Evolutionary conservation across 2,329 filamentous ascomycete genomes (phyloP), one percentile per base, ranked within the genome.

Genomic region (Neurospora sp.): DNA sequence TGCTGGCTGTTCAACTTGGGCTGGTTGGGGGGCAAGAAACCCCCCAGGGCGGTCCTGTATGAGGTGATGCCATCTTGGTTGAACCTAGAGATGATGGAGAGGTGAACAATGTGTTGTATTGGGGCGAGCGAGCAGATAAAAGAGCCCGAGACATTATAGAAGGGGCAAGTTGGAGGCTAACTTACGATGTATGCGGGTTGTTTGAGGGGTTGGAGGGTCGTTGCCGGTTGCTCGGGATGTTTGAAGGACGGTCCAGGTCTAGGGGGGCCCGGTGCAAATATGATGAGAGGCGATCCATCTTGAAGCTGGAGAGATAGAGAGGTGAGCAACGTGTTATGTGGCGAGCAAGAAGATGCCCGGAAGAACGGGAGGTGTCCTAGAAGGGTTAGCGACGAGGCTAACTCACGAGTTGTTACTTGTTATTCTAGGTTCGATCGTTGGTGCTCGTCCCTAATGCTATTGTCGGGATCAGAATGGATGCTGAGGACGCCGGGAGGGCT

Each of bases 131-230:
- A 17, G 39, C 6, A 40, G 5, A 40, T 40, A 1, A 6, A 4
- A 17, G 39, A 15, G 0, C 6, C 0, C 2, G 15, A 40, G 39
- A 40, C 0, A 40, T 40, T 6, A 6, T 1, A 17, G 1, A 17
- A 40, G 2, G 15, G 39, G 39, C 3, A 17, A 3, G 6, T 3
- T 17, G 39, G 0, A 40, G 39, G 39, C 3, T 40, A 40, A 17
- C 39, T 40, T 3, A 40, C 39, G 2, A 40, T 8, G 5, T 17
- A 3, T 40, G 15, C 15, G 39, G 39, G 12, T 40, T 40, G 12
- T 8, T 17, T 3, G 12, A 6, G 12, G 2, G 5, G 39, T 40
- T 40, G 12, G 5, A 2, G 39, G 12, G 12, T 15, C 39, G 39
- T 40, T 15, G 39, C 39, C 12, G 39, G 5, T 17, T 40, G 39